phyloP scores from a whole-genome alignment of 2,329 filamentous ascomycete genomes.

The Phaeosphaeriaceae sp. region DNA sequence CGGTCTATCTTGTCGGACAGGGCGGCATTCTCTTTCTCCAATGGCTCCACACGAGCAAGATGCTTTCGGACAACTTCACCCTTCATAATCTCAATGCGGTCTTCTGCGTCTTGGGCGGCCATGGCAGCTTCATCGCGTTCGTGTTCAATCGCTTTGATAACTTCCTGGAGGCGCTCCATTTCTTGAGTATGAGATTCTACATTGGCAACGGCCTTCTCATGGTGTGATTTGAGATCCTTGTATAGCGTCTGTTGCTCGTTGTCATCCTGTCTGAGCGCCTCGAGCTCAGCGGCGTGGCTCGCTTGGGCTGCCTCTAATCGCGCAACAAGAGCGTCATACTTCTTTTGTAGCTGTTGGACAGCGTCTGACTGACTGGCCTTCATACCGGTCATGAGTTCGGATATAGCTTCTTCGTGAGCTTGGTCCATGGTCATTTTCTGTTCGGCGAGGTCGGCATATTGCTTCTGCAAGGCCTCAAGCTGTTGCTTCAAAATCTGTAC shows the following conservation, averaged over 20 bases:
- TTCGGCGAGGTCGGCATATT: conserved; percentile 34
- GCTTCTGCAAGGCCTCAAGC: conserved; percentile 35
- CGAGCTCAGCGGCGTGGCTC: conserved; percentile 29
- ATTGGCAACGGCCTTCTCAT: conserved; percentile 22
- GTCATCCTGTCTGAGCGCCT: conserved; percentile 22
- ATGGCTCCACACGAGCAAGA: conserved; percentile 40
- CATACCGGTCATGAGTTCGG: conserved; percentile 44
- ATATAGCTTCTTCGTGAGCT: conserved; percentile 45
- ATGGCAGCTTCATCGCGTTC: conserved; percentile 29
- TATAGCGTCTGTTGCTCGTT: conserved; percentile 21
- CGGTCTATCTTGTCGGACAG: conserved; percentile 44
- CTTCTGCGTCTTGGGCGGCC: conserved; percentile 36
- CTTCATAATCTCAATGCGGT: conserved; percentile 45
- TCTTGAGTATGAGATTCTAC: conserved; percentile 16
- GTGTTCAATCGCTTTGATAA: conserved; percentile 17
- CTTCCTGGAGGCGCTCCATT: conserved; percentile 16
- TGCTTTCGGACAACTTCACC: conserved; percentile 45
- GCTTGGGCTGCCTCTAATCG: conserved; percentile 26
- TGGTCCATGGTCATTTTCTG: conserved; percentile 38
- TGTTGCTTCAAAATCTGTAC: conserved; percentile 29
- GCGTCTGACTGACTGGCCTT: conserved; percentile 41
- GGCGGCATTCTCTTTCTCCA: conserved; percentile 40
- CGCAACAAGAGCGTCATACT: conserved; percentile 35
- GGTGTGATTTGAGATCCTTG: conserved; percentile 22
- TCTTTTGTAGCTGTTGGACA: conserved; percentile 42